Evolutionary conservation across 2,329 filamentous ascomycete species (phyloP).

Genomic region (Aspergillus vadensis): DNA sequence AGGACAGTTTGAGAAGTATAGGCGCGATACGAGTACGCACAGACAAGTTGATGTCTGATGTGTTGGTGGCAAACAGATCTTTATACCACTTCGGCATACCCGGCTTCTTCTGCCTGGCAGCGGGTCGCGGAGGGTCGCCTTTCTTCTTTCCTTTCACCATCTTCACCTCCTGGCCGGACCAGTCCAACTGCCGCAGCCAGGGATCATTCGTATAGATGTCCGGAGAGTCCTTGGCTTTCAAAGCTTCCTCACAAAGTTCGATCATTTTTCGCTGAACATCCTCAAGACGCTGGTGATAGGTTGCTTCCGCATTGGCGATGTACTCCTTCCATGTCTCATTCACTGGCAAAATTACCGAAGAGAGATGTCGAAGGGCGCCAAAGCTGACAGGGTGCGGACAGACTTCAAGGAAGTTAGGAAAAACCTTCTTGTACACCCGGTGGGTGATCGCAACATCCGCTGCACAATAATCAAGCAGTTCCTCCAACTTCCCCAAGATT

Average conservation of each 20-base stretch:
- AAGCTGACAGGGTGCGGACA: slow-evolving; percentile 98
- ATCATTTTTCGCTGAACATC: slow-evolving; percentile 77
- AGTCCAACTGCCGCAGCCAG: slow-evolving; percentile 92
- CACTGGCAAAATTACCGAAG: slow-evolving; percentile 87
- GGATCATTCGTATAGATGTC: slow-evolving; percentile 76
- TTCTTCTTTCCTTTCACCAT: slow-evolving; percentile 94
- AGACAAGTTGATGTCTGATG: slow-evolving; percentile 69
- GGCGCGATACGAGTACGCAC: slow-evolving; percentile 88
- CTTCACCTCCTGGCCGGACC: slow-evolving; percentile 88
- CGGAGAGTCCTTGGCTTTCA: slow-evolving; percentile 69
- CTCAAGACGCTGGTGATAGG: slow-evolving; percentile 73
- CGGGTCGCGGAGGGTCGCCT: slow-evolving; percentile 72
- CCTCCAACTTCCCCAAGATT: slow-evolving; percentile 71
- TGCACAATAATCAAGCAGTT: slow-evolving; percentile 90
- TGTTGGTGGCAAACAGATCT: slow-evolving; percentile 73
- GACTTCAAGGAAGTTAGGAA: slow-evolving; percentile 82
- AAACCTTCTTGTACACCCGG: slow-evolving; percentile 88
- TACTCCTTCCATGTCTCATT: slow-evolving; percentile 87
- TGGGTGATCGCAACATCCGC: slow-evolving; percentile 93
- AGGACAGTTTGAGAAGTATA: slow-evolving; percentile 77
- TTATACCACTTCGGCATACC: slow-evolving; percentile 98
- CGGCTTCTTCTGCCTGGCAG: slow-evolving; percentile 84
- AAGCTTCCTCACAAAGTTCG: slow-evolving; percentile 72
- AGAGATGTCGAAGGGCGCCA: slow-evolving; percentile 87
- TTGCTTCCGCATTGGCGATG: slow-evolving; percentile 78